A percentile compares a stretch with the other conserved stretches of the same genome.
Evolutionary conservation across 257 asterid genomes (phyloP).

Genomic region (Lantana camara): DNA sequence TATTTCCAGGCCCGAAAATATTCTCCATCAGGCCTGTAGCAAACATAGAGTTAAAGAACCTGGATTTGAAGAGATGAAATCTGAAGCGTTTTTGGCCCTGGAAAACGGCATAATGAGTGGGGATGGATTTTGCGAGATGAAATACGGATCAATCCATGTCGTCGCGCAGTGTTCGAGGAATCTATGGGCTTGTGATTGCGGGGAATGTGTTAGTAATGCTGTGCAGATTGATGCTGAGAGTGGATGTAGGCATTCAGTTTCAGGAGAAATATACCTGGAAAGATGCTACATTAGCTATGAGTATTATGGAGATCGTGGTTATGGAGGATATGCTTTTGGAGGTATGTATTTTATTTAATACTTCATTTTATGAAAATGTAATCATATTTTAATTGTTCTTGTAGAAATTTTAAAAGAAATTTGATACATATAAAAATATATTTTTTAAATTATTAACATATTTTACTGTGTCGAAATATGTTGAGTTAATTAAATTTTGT

Average conservation of each 20-base stretch:
- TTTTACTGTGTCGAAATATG: no score
- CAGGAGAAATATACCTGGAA: constrained; percentile 61
- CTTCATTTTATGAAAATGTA: neutral
- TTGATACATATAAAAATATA: no score
- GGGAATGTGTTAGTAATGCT: constrained; percentile 54
- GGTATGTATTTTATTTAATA: constrained; percentile 35
- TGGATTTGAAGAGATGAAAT: constrained; percentile 45
- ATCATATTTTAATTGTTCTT: no score
- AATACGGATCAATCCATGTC: constrained; percentile 37
- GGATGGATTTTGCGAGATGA: constrained; percentile 53
- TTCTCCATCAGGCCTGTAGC: constrained; percentile 57
- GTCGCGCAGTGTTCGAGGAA: constrained; percentile 58
- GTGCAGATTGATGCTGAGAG: constrained; percentile 42
- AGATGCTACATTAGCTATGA: constrained; percentile 52
- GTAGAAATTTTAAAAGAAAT: no score
- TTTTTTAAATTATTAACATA: no score
- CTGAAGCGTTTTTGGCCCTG: constrained; percentile 53
- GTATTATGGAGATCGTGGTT: constrained; percentile 16
- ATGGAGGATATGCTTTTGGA: constrained; percentile 22
- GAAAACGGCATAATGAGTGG: constrained; percentile 44
- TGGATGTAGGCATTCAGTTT: constrained; percentile 50
- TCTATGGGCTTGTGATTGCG: constrained; percentile 58
- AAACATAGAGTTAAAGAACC: constrained; percentile 13
- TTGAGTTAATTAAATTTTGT: no score
- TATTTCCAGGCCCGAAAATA: constrained; percentile 8